Conservation (phyloP, 768 basidiomycete genomes). For the Peribolospora kevripleyi region DNA sequence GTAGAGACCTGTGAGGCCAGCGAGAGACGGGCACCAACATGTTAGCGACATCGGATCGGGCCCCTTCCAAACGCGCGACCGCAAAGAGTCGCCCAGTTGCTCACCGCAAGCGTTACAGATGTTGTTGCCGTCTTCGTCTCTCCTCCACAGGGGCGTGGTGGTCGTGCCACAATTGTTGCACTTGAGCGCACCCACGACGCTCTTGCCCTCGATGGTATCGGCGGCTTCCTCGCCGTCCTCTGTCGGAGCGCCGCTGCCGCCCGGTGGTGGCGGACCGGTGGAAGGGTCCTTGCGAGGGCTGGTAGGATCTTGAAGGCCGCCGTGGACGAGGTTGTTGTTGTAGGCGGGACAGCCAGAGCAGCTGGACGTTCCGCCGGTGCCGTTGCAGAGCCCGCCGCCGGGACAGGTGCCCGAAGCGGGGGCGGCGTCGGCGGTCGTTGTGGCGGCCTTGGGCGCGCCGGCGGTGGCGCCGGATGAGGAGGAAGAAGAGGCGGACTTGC, state of each 20-base stretch:
- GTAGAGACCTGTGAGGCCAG: conserved; percentile 48
- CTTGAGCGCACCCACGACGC: conserved; percentile 11
- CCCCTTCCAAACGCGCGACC: not conserved
- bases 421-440: not conserved
- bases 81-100: conserved; percentile 1
- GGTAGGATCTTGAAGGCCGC: conserved; percentile 3
- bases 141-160: conserved; percentile 26
- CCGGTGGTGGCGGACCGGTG: not conserved
- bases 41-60: not conserved
- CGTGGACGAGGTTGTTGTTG: conserved; percentile 42
- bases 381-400: conserved; percentile 92
- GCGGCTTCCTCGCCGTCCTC: not conserved
- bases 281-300: not conserved
- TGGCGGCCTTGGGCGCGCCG: not conserved
- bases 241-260: not conserved
- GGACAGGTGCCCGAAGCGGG: conserved; percentile 48
- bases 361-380: conserved; percentile 75
- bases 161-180: conserved; percentile 16
- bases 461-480: conserved; percentile 7
- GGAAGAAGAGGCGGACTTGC: not conserved
- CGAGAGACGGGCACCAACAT: not conserved
- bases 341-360: conserved; percentile 92
- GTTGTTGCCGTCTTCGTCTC: conserved; percentile 25
- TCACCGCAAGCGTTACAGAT: conserved; percentile 28
- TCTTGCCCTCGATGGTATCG: not conserved